These are phyloP conservation scores for Knoxdaviesia capensis DNA, from an alignment of 2,329 filamentous ascomycete species.

Conservation along the genomic window DNA sequence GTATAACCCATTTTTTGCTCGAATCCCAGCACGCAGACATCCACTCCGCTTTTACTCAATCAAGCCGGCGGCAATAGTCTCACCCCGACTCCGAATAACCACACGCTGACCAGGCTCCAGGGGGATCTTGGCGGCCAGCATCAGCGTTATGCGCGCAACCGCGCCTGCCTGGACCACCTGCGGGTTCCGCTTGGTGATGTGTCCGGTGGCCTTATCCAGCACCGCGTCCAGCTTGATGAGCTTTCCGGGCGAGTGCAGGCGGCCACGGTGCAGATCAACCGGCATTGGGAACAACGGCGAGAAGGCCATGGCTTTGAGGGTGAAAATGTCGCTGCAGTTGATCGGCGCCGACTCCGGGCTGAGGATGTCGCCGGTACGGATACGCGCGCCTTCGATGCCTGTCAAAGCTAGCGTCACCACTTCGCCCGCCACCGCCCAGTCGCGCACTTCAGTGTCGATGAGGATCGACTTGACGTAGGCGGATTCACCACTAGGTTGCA, in stretches of 20 bases:
- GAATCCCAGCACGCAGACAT: too few species aligned
- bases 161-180: slow-evolving; percentile 62
- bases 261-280: slow-evolving; percentile 73
- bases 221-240: slow-evolving; percentile 53
- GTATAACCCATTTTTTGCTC: neutral
- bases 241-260: slow-evolving; percentile 57
- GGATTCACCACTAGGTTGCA: slow-evolving; percentile 64
- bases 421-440: slow-evolving; percentile 88
- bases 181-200: slow-evolving; percentile 63
- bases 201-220: slow-evolving; percentile 61
- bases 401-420: slow-evolving; percentile 68
- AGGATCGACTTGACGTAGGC: slow-evolving; percentile 69
- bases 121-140: slow-evolving; percentile 53
- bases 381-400: slow-evolving; percentile 67
- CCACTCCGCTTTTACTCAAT: slow-evolving; percentile 35
- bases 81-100: slow-evolving; percentile 59
- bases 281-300: slow-evolving; percentile 77
- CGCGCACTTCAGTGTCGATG: slow-evolving; percentile 48
- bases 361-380: slow-evolving; percentile 72
- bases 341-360: slow-evolving; percentile 52
- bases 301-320: slow-evolving; percentile 71
- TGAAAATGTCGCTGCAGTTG: slow-evolving; percentile 51
- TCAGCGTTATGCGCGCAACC: slow-evolving; percentile 59
- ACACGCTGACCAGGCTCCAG: slow-evolving; percentile 64
- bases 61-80: slow-evolving; percentile 73